phyloP scores from a whole-genome alignment of 2,329 filamentous ascomycete genomes.

The Emmonsia crescens region DNA sequence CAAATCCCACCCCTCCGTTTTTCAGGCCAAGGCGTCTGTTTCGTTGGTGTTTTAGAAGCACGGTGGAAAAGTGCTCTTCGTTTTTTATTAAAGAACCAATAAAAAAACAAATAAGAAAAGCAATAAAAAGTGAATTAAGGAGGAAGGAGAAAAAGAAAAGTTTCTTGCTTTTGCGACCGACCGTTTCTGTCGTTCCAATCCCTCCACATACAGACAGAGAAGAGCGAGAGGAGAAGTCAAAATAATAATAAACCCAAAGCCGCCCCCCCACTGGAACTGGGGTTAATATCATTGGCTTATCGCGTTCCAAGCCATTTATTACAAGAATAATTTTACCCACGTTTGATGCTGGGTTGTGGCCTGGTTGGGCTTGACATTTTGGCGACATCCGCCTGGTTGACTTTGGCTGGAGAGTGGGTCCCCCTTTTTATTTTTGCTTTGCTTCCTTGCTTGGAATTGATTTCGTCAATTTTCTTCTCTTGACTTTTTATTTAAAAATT shows the following conservation, averaged over 20 bases:
- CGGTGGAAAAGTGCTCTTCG: background rate
- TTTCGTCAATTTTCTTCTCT: background rate
- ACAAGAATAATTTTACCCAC: background rate
- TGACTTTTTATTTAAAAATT: background rate
- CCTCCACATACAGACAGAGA: too few relatives aligned
- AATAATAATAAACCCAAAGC: too few relatives aligned
- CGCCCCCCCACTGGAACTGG: background rate
- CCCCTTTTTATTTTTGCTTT: background rate
- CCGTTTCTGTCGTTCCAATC: too few relatives aligned
- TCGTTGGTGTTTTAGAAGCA: background rate
- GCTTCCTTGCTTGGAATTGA: background rate
- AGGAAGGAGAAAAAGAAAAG: background rate
- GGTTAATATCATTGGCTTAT: background rate
- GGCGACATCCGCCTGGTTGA: background rate
- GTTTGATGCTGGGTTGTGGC: background rate
- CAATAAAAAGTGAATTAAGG: too few relatives aligned
- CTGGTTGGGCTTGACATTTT: background rate
- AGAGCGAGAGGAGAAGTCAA: too few relatives aligned
- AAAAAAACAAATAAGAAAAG: background rate
- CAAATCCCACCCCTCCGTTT: background rate
- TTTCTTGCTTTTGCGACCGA: background rate
- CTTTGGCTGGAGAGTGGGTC: background rate
- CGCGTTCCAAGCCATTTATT: background rate
- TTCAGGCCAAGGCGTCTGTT: too few relatives aligned
- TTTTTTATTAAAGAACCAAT: background rate